Percentiles rank a stretch among this genome's conserved stretches.
Evolutionary conservation across 2,329 filamentous ascomycete genomes (phyloP).

Genomic region (Pseudocercospora vitis): DNA sequence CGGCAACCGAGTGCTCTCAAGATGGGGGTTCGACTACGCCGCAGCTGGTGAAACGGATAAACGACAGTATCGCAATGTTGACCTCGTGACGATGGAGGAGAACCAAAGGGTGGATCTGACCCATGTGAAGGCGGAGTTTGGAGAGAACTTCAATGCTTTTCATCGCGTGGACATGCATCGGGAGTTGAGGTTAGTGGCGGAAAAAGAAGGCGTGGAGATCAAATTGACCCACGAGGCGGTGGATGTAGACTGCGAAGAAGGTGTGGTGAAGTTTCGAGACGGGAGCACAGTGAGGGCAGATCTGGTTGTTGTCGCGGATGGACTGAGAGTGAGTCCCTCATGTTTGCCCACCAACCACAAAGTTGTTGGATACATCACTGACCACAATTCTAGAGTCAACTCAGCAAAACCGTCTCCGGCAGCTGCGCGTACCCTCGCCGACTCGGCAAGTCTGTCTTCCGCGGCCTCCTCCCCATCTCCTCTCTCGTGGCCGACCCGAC

Average conservation of each 20-base stretch:
- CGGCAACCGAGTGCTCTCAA: conserved; percentile 37
- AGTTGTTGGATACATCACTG: background rate
- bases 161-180: conserved; percentile 29
- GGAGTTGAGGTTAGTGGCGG: conserved; percentile 18
- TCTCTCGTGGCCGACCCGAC: conserved; percentile 12
- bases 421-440: conserved; percentile 4
- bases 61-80: conserved; percentile 5
- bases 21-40: conserved; percentile 40
- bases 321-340: conserved; percentile 15
- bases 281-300: conserved; percentile 18
- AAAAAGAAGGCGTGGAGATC: conserved; percentile 16
- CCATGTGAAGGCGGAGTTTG: conserved; percentile 15
- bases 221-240: conserved; percentile 20
- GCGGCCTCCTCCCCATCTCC: conserved; percentile 18
- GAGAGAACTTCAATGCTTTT: conserved; percentile 23
- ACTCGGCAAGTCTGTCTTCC: conserved; percentile 20
- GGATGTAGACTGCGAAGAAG: conserved; percentile 20
- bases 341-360: too few species aligned
- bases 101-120: conserved; percentile 11
- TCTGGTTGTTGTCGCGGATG: conserved; percentile 29
- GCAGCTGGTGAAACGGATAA: conserved; percentile 23
- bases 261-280: conserved; percentile 17
- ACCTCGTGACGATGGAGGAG: conserved; percentile 14
- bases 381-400: conserved; percentile 10
- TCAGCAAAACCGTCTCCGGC: conserved; percentile 11